Percentiles rank a stretch among this genome's conserved stretches.
These are phyloP conservation scores for Lentinula raphanica DNA, from an alignment of 768 basidiomycete species.

Conservation along the genomic window DNA sequence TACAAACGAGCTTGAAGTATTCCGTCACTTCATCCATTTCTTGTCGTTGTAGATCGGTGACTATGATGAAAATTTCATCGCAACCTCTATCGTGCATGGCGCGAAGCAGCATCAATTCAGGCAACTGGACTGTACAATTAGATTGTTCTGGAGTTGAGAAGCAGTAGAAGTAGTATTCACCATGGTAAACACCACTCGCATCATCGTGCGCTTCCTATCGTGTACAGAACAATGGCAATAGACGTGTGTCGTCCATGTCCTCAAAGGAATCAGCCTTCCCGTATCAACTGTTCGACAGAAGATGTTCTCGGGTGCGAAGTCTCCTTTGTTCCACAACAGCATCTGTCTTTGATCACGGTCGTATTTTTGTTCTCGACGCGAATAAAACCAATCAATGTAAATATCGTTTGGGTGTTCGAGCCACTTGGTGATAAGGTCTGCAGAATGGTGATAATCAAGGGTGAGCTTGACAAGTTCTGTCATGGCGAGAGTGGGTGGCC, in stretches of 20 bases:
- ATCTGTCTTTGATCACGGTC: conserved; percentile 47
- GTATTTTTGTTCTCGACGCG: conserved; percentile 62
- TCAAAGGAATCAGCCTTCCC: conserved; percentile 68
- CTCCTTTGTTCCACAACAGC: conserved; percentile 58
- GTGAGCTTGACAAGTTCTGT: conserved; percentile 77
- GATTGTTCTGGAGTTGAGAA: conserved; percentile 2
- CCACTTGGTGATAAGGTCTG: conserved; percentile 81
- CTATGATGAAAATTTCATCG: conserved; percentile 74
- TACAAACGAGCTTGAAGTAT: conserved; percentile 73
- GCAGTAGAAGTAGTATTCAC: conserved; percentile 30
- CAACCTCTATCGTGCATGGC: conserved; percentile 79
- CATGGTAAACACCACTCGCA: conserved; percentile 80
- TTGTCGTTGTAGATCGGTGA: conserved; percentile 71
- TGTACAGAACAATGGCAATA: conserved; percentile 75
- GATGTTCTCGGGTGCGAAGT: conserved; percentile 74
- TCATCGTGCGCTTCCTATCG: conserved; percentile 68
- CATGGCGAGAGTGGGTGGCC: conserved; percentile 64
- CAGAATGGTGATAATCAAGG: conserved; percentile 69
- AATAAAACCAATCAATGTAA: conserved; percentile 74
- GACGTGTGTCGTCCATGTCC: conserved; percentile 78
- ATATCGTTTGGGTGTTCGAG: conserved; percentile 63
- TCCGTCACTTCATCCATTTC: conserved; percentile 80
- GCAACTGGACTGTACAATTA: conserved; percentile 40
- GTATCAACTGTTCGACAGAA: conserved; percentile 79
- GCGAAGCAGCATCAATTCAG: conserved; percentile 72